phyloP scores from a whole-genome alignment of 2,329 filamentous ascomycete genomes.

The Arthrobotrys sinensis region DNA sequence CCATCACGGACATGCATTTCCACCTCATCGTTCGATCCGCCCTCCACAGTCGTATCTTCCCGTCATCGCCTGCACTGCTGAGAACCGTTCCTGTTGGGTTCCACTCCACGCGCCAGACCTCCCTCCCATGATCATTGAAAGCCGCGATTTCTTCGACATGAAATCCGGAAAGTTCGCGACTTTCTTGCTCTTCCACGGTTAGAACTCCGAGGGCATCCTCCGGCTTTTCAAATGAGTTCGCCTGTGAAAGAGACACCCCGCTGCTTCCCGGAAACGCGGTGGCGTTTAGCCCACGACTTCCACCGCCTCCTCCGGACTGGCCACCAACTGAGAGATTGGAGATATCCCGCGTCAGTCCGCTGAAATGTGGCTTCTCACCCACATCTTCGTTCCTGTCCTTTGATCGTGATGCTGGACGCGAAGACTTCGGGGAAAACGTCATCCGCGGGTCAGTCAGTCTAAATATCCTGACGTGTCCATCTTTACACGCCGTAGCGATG shows the following conservation, averaged over 20 bases:
- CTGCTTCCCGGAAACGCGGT: slow-evolving; percentile 44
- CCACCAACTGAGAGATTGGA: slow-evolving; percentile 53
- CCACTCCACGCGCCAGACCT: slow-evolving; percentile 65
- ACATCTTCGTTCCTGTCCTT: slow-evolving; percentile 39
- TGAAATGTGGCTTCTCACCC: slow-evolving; percentile 58
- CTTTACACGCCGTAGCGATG: slow-evolving; percentile 91
- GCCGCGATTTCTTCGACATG: slow-evolving; percentile 64
- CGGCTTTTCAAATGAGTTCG: slow-evolving; percentile 56
- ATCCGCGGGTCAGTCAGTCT: slow-evolving; percentile 71
- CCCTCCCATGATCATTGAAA: slow-evolving; percentile 64
- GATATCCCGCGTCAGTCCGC: slow-evolving; percentile 51
- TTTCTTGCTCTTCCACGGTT: slow-evolving; percentile 57
- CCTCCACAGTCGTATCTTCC: slow-evolving; percentile 65
- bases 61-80: slow-evolving; percentile 64
- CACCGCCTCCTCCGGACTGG: slow-evolving; percentile 32
- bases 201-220: slow-evolving; percentile 54
- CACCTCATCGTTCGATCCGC: slow-evolving; percentile 63
- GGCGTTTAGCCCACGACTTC: slow-evolving; percentile 21
- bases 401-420: slow-evolving; percentile 52
- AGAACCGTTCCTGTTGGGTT: slow-evolving; percentile 64
- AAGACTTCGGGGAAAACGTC: slow-evolving; percentile 55
- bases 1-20: slow-evolving; percentile 63
- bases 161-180: slow-evolving; percentile 60
- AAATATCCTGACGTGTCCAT: slow-evolving; percentile 91
- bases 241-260: slow-evolving; percentile 45